Evolutionary conservation across 2,329 filamentous ascomycete genomes (phyloP).

Genomic region (Apiospora pterosperma): DNA sequence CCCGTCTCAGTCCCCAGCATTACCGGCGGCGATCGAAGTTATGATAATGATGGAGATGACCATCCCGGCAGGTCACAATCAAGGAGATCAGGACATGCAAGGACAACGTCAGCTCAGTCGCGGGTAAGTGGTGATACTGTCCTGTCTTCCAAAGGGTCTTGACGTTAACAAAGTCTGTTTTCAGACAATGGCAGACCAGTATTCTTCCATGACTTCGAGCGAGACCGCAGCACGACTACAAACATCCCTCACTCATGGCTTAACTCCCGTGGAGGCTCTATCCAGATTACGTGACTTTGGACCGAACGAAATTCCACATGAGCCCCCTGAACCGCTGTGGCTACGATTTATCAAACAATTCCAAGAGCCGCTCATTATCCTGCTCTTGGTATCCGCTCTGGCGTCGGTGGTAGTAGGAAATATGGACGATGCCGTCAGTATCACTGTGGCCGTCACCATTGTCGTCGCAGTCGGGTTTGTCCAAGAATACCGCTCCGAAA

Average conservation of each 20-base stretch:
- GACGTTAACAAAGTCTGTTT: slow-evolving; percentile 3
- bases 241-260: slow-evolving; percentile 79
- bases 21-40: slow-evolving; percentile 24
- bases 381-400: slow-evolving; percentile 84
- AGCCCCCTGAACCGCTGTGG: slow-evolving; percentile 92
- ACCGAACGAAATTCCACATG: slow-evolving; percentile 90
- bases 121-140: slow-evolving; percentile 36
- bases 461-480: slow-evolving; percentile 95
- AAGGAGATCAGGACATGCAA: slow-evolving; percentile 32
- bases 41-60: slow-evolving; percentile 21
- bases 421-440: slow-evolving; percentile 91
- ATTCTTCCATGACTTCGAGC: slow-evolving; percentile 65
- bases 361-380: slow-evolving; percentile 87
- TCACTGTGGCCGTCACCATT: slow-evolving; percentile 92
- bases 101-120: slow-evolving; percentile 54
- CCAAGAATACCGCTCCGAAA: slow-evolving; percentile 96
- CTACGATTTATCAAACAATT: slow-evolving; percentile 95
- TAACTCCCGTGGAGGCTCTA: slow-evolving; percentile 78
- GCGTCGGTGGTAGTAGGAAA: slow-evolving; percentile 92
- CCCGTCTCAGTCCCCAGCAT: slow-evolving; percentile 31
- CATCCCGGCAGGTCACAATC: slow-evolving; percentile 31
- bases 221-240: slow-evolving; percentile 75
- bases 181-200: slow-evolving; percentile 57
- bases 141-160: not conserved
- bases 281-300: slow-evolving; percentile 77